Percentiles rank a stretch among this genome's conserved stretches.
These are phyloP conservation scores for Sarcocystis neurona DNA, from an alignment of 169 alveolate genomes.

Conservation along the genomic window DNA sequence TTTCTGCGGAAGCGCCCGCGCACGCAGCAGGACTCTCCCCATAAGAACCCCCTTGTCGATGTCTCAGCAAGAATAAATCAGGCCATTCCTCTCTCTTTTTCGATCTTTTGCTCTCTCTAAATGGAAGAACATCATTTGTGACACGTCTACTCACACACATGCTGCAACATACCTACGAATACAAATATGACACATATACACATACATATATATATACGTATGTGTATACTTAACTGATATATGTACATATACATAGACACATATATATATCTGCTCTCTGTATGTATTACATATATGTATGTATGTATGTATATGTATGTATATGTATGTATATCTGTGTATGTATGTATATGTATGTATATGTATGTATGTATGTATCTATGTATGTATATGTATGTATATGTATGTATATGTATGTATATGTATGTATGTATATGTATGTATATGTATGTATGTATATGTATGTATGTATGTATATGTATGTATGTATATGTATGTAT, in stretches of 20 bases:
- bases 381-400: not conserved
- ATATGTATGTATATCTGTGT: not conserved
- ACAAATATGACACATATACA: not conserved
- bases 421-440: not conserved
- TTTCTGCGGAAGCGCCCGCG: not conserved
- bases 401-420: not conserved
- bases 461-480: not conserved
- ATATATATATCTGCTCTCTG: not conserved
- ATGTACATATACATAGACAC: not conserved
- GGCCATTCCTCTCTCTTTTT: no score
- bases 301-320: not conserved
- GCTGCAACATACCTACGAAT: not conserved
- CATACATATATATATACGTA: not conserved
- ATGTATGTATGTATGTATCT: not conserved
- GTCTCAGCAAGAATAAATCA: no score
- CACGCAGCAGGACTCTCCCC: not conserved
- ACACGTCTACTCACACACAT: not conserved
- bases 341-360: not conserved
- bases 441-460: not conserved
- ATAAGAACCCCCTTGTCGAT: no score
- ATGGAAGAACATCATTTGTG: not conserved
- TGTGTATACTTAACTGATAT: not conserved
- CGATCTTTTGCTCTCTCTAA: no score
- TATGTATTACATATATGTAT: not conserved
- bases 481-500: constrained; percentile 5